Conservation (phyloP, 2,329 filamentous ascomycete genomes). For the Cordyceps javanica region DNA sequence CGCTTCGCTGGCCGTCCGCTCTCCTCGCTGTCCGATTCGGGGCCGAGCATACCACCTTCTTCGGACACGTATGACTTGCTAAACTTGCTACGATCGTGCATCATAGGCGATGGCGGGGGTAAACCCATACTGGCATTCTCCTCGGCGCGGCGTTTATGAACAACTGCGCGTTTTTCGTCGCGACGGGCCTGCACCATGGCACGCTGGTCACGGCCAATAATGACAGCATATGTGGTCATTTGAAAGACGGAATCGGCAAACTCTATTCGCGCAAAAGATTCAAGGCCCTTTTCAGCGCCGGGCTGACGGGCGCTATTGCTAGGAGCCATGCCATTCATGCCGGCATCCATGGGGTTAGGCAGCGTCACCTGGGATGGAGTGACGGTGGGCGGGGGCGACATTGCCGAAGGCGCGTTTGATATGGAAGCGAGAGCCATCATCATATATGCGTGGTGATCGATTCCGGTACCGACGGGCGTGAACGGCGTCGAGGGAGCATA, state of each 20-base stretch:
- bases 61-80: conserved; percentile 63
- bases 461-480: conserved; percentile 24
- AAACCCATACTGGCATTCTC: conserved; percentile 43
- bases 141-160: conserved; percentile 37
- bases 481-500: conserved; percentile 29
- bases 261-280: conserved; percentile 56
- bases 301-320: conserved; percentile 29
- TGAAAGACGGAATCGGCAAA: conserved; percentile 73
- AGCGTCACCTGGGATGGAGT: conserved; percentile 41
- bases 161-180: conserved; percentile 43
- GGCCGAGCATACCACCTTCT: conserved; percentile 62
- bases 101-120: conserved; percentile 45
- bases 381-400: conserved; percentile 38
- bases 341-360: conserved; percentile 29
- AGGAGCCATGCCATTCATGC: conserved; percentile 22
- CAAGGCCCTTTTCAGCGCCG: conserved; percentile 37
- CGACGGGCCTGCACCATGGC: conserved; percentile 50
- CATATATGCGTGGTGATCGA: conserved; percentile 36
- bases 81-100: conserved; percentile 47
- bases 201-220: conserved; percentile 64
- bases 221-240: conserved; percentile 68
- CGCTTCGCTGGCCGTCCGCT: conserved; percentile 40
- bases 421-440: conserved; percentile 40
- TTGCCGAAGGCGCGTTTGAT: conserved; percentile 29
- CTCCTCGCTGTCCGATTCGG: conserved; percentile 52